Evolutionary conservation across 2,329 filamentous ascomycete species (phyloP), one percentile per base, ranked within the genome.

Genomic region (Epicoccum sorghinum): DNA sequence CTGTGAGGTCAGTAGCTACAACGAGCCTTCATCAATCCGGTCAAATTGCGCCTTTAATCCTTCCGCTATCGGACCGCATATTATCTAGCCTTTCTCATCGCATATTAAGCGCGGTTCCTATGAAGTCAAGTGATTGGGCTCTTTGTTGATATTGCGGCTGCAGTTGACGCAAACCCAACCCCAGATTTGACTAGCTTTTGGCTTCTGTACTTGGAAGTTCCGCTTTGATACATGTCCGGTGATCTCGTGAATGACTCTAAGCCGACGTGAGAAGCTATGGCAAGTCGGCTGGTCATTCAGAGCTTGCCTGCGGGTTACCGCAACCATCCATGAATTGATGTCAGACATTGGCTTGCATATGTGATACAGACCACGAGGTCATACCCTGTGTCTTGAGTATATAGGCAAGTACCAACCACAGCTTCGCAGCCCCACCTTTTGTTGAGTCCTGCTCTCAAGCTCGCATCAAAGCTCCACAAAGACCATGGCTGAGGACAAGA

Each of bases 131-230:
- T 39, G 33, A 39, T 35, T 38, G 38, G 13, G 13, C 13, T 39
- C 39, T 39, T 54, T 44, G 38, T 44, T 30, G 25, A 25, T 14
- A 8, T 7, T 39, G 27, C 29, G 46, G 46, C 40, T 47, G 41
- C 41, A 43, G 49, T 47, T 30, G 18, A 18, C 18, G 18, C 18
- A 18, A 18, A 18, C 18, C 18, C 18, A 18, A 18, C 46, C 41
- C 41, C 49, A 57, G 45, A 27, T 47, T 24, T 12, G 50, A 47
- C 41, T 50, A 54, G 38, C 37, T 32, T 38, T 54, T 57, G 46
- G 40, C 48, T 24, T 41, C 39, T 40, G 18, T 47, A 43, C 22
- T 43, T 45, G 6, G 37, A 40, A 1, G 23, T 54, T 23, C 4
- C 32, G n/a, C 18, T 4, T 18, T 8, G 6, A 23, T 23, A 38